Conservation (phyloP, 495 filamentous ascomycete species). For the Extremus antarcticus region DNA sequence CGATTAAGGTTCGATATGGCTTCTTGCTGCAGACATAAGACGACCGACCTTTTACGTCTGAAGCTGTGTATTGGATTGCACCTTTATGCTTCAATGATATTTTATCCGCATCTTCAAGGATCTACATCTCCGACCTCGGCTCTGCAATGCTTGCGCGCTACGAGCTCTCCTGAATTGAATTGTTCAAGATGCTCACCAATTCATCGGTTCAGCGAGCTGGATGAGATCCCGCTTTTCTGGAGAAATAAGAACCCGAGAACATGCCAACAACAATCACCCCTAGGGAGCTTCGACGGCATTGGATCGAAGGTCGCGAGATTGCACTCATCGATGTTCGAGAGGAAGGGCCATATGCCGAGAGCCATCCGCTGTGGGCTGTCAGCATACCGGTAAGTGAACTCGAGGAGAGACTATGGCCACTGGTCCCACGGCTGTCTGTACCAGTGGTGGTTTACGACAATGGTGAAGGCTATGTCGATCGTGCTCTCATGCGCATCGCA, state of each 20-base stretch:
- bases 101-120: too few relatives aligned
- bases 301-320: neutral
- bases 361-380: neutral
- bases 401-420: neutral
- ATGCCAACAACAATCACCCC: neutral
- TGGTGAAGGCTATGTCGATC: constrained; percentile 1
- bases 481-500: neutral
- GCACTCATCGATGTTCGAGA: neutral
- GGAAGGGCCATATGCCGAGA: neutral
- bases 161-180: too few relatives aligned
- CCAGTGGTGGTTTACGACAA: neutral
- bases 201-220: too few relatives aligned
- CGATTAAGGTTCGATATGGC: too few relatives aligned
- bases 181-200: too few relatives aligned
- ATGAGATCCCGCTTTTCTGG: too few relatives aligned
- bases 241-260: neutral
- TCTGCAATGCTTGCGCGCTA: too few relatives aligned
- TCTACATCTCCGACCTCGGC: too few relatives aligned
- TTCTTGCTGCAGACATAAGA: too few relatives aligned
- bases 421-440: neutral
- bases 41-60: too few relatives aligned
- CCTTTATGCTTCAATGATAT: too few relatives aligned
- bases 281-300: neutral
- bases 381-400: neutral
- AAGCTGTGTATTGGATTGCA: too few relatives aligned